A percentile compares a stretch with the other conserved stretches of the same genome.
Conservation (phyloP, 2,329 filamentous ascomycete species). For the Trichoderma sp. region DNA sequence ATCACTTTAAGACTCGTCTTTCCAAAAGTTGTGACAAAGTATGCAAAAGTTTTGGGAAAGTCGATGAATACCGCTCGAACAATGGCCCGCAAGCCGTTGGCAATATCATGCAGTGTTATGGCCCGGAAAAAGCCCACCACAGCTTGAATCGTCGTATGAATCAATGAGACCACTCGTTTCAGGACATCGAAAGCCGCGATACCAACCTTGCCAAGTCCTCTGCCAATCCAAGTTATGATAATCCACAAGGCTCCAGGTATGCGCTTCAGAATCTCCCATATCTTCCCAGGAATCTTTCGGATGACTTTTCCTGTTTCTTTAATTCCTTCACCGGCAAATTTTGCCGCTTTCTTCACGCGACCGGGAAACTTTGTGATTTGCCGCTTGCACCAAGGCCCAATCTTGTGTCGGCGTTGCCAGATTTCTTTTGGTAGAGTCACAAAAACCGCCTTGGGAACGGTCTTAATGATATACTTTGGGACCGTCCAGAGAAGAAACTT, state of each 20-base stretch:
- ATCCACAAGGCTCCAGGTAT: constrained; percentile 29
- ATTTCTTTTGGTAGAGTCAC: constrained; percentile 29
- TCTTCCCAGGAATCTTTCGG: constrained; percentile 15
- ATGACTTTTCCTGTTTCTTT: constrained; percentile 28
- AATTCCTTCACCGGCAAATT: constrained; percentile 21
- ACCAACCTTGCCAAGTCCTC: constrained; percentile 28
- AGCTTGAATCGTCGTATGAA: constrained; percentile 37
- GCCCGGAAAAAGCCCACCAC: constrained; percentile 33
- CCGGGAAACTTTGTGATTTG: constrained; percentile 30
- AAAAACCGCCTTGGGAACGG: constrained; percentile 30
- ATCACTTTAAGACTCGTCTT: constrained; percentile 29
- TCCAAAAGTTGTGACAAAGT: constrained; percentile 26
- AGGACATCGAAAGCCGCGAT: constrained; percentile 27
- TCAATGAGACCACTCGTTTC: constrained; percentile 30
- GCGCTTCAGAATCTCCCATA: constrained; percentile 24
- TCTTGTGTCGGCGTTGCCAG: constrained; percentile 28
- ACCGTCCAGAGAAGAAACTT: constrained; percentile 31
- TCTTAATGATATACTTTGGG: constrained; percentile 32
- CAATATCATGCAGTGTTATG: constrained; percentile 40
- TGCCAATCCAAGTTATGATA: constrained; percentile 31
- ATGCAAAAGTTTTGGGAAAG: constrained; percentile 29
- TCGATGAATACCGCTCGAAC: constrained; percentile 33
- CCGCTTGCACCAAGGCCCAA: constrained; percentile 32
- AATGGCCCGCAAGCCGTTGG: constrained; percentile 34
- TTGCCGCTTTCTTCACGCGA: constrained; percentile 23